Base-by-base conservation (phyloP, 2,329 filamentous ascomycete species). In the Acephala macrosclerotiorum region DNA sequence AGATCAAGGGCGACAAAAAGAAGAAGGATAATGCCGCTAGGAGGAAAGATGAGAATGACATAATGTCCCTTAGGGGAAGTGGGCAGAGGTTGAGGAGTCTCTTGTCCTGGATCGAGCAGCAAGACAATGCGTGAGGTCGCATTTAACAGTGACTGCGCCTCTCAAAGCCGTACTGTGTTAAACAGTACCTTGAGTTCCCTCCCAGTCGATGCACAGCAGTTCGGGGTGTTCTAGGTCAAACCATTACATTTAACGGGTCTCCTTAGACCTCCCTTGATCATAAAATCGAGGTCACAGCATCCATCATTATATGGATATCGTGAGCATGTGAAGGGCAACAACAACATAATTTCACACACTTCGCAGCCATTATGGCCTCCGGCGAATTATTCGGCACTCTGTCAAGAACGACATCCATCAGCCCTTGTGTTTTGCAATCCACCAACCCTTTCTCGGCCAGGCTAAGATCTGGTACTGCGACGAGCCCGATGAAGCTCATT, bases 1-100 rank as follows among this genome's bases (percentile, higher is more conserved):
- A 81, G 66, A 80, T 80, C 0, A 79, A 77, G 60, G 79, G 75
- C 2, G 81, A 81, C 26, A 80, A 76, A 49, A 80, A 79, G 67
- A 83, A 79, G 59, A 83, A 79, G 70, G 66, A 59, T 26, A 61
- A 33, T 16, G 63, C 42, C 18, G 7, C 25, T 11, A 80, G 77
- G 66, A 78, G 74, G 35, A 77, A 71, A 47, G 66, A 69, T 18
- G 70, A 72, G 36, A 65, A 67, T 40, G 74, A 74, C 36, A 67
- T 53, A 47, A 49, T 49, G 11, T 73, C 63, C 66, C 53, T 76
- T 26, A 69, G 69, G 53, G 69, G 71, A 7, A 78, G 68, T 71
- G 74, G 40, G 72, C 77, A 67, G 72, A 78, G 70, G 62, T 76
- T 68, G 78, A 79, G 66, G 35, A 68, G 56, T 26, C 57, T 74